Percentiles rank a stretch among this genome's conserved stretches.
Evolutionary conservation across 1,284 basidiomycete species (phyloP).

Genomic region (Marasmius sp.): DNA sequence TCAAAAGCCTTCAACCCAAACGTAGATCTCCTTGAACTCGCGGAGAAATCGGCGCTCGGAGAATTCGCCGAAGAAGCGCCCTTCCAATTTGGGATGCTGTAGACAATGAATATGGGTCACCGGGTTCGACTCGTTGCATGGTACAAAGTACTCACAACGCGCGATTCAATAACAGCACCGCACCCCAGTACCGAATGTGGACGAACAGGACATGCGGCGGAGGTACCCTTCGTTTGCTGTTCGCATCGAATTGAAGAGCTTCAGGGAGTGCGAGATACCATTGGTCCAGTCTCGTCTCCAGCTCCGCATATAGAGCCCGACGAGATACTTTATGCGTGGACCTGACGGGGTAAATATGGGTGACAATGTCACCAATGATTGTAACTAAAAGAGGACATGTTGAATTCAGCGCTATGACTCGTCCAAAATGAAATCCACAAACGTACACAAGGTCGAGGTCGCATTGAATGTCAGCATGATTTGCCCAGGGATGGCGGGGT

Average conservation of each 20-base stretch:
- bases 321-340: constrained; percentile 43
- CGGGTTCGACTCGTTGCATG: not conserved
- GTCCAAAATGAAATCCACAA: not conserved
- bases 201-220: constrained; percentile 70
- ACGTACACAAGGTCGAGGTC: constrained; percentile 59
- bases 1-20: constrained; percentile 67
- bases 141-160: constrained; percentile 67
- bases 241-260: constrained; percentile 57
- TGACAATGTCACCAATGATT: constrained; percentile 70
- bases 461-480: constrained; percentile 62
- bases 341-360: constrained; percentile 74
- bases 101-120: constrained; percentile 7
- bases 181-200: constrained; percentile 78
- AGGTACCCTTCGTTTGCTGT: constrained; percentile 49
- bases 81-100: constrained; percentile 69
- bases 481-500: constrained; percentile 45
- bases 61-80: constrained; percentile 35
- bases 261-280: constrained; percentile 78
- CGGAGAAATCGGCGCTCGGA: constrained; percentile 36
- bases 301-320: constrained; percentile 46
- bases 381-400: constrained; percentile 1
- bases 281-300: constrained; percentile 72
- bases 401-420: not conserved
- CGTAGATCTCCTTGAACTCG: constrained; percentile 39
- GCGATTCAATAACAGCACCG: constrained; percentile 75